Base-by-base conservation (phyloP, 495 filamentous ascomycete species). In the Penicillium argentinense region DNA sequence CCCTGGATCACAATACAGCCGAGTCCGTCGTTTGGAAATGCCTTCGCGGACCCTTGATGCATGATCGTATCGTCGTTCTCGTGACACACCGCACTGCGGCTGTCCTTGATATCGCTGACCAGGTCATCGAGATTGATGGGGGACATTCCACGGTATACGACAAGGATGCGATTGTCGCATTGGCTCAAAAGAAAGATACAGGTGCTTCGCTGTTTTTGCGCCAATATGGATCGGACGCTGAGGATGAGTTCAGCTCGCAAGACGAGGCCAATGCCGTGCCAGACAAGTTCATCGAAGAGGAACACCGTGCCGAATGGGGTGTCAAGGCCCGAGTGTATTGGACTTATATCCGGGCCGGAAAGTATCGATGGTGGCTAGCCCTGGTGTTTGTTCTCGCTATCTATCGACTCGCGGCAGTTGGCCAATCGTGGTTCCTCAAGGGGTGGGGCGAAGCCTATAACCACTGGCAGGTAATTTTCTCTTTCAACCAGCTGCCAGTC, bases 281-380 rank as follows among this genome's bases (percentile, higher is more conserved):
- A 1, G 82, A 86, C 11, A 89, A 88, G 54, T 91, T 95, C 60
- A 84, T 91, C 29, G 83, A 91, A 57, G 87, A 95, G 13, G 89
- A 95, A 60, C 73, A 82, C 55, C 77, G 87, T 36, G 85, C 80
- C 0, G 81, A 87, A 51, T 88, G 88, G 39, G 86, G 86, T 3
- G 87, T 95, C 4, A 73, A 88, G 56, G 73, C 77, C 8, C 71
- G 74, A 13, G 84, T 92, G 0, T 95, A 92, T 51, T 91, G 85
- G 87, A 80, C 80, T 42, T 95, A 91, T 56, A 81, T 95, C 52
- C 85, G 81, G 67, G 86, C 88, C 9, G 88, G 88, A 5, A 82
- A 78, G 28, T 72, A 89, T 7, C 69, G 66, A 33, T 91, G 83
- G 80, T 95, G 89, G 89, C 54, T 60, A 13, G 53, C 75, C 5